Evolutionary conservation across 1,284 basidiomycete genomes (phyloP).

Genomic region (Moniliophthora roreri): DNA sequence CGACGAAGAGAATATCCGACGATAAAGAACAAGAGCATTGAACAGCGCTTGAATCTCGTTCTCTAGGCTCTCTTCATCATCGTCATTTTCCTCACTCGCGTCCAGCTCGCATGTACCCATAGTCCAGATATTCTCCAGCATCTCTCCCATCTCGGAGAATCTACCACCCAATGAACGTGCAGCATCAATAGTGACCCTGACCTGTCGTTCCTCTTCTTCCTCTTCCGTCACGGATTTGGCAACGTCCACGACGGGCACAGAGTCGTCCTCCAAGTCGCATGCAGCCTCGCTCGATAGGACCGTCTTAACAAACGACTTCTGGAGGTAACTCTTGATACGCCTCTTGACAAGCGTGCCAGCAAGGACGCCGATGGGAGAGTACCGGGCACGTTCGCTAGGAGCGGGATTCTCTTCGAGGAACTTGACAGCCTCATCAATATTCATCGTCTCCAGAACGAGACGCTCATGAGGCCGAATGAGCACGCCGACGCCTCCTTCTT

Average conservation of each 20-base stretch:
- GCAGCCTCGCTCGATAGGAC: conserved; percentile 32
- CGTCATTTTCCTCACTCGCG: conserved; percentile 18
- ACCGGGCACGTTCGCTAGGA: conserved; percentile 13
- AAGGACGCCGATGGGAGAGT: conserved; percentile 48
- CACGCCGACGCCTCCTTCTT: conserved; percentile 13
- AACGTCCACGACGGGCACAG: neutral
- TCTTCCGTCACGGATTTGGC: conserved; percentile 22
- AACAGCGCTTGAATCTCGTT: conserved; percentile 52
- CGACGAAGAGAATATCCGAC: conserved; percentile 51
- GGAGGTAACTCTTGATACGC: conserved; percentile 49
- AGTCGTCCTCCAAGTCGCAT: conserved; percentile 23
- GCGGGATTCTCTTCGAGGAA: conserved; percentile 26
- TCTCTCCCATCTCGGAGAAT: conserved; percentile 50
- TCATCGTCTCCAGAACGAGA: conserved; percentile 52
- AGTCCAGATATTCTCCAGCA: conserved; percentile 55
- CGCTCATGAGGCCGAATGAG: conserved; percentile 47
- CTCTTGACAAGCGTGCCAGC: conserved; percentile 48
- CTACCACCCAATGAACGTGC: conserved; percentile 60
- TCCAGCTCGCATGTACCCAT: conserved; percentile 20
- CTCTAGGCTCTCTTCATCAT: conserved; percentile 30
- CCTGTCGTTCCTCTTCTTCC: conserved; percentile 38
- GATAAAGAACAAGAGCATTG: conserved; percentile 55
- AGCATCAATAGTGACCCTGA: conserved; percentile 49
- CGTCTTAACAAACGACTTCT: conserved; percentile 49
- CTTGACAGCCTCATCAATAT: conserved; percentile 46